Evolutionary conservation across 257 asterid species (phyloP), one percentile per base, ranked within the genome.

Genomic region (Paulownia fortunei): DNA sequence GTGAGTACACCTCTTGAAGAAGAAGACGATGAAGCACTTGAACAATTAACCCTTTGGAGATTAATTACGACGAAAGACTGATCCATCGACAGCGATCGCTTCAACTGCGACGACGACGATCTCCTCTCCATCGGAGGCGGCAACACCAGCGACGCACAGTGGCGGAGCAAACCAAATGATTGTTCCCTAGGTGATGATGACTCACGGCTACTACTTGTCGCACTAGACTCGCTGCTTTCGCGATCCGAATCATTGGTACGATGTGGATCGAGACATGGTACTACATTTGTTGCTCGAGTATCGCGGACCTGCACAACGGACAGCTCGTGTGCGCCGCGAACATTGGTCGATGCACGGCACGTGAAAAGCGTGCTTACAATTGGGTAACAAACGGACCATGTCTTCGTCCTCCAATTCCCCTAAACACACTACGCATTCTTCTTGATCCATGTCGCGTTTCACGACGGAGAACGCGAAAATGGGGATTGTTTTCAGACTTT

Each of bases 41-140:
- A 30, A 4, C 34, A 21, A 60, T 67, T n/a, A 18, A 1, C 69
- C 41, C 76, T 73, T 8, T 76, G 71, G 21, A 81, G 61, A 16
- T 77, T 74, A 44, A 87, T 76, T 13, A 60, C 80, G 4, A 69
- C 81, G 23, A 55, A 46, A 9, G 71, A 56, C 37, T 63, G 86
- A 89, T 83, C 92, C 91, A 89, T 58, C 0, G 97, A 92, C 82
- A 85, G 12, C 18, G 97, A 88, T 10, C 96, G 84, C 84, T 87
- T 87, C 81, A 89, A 62, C 23, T 76, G 80, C 27, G 77, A 6
- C 59, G 55, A 12, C 26, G 23, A 5, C 62, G 86, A 21, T 16
- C 62, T 47, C 76, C 72, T 74, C 51, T 68, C 88, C 58, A 1
- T 71, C 23, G 86, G 15, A 6, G 37, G 58, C 67, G 82, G 85